Conservation (phyloP, 441 rosid species). For the Populus tomentosa region DNA sequence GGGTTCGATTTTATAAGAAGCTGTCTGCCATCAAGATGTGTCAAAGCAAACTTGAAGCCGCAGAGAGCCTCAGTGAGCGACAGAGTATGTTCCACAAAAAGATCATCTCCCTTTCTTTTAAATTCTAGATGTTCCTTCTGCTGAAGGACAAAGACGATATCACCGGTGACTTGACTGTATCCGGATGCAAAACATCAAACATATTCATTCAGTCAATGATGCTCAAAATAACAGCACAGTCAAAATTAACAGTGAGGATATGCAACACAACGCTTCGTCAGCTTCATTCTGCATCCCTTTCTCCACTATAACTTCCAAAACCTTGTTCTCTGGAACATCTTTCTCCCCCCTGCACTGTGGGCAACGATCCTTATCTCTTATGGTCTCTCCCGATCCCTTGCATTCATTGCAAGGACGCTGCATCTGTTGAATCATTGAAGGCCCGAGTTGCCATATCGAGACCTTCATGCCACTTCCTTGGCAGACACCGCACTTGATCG, state of each 20-base stretch:
- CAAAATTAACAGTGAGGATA: not conserved
- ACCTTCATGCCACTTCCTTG: conserved; percentile 84
- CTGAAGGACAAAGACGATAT: conserved; percentile 71
- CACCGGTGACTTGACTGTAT: conserved; percentile 56
- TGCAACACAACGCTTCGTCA: conserved; percentile 61
- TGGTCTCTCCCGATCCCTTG: conserved; percentile 70
- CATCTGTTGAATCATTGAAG: conserved; percentile 86
- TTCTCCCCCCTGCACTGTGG: conserved; percentile 69
- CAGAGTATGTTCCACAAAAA: conserved; percentile 58
- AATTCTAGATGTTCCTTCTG: conserved; percentile 77
- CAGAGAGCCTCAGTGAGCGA: conserved; percentile 74
- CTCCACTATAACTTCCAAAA: conserved; percentile 65
- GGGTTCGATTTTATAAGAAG: conserved; percentile 69
- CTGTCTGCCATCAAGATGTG: conserved; percentile 71
- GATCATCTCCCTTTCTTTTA: conserved; percentile 73
- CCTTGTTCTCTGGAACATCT: conserved; percentile 71
- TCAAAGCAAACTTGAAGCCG: conserved; percentile 62
- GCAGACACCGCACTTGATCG: conserved; percentile 62
- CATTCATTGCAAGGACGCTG: conserved; percentile 83
- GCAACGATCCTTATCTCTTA: conserved; percentile 59
- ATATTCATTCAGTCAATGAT: not conserved
- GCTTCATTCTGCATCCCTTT: conserved; percentile 83
- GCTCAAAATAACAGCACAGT: not conserved
- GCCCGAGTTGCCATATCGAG: conserved; percentile 70
- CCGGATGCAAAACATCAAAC: conserved; percentile 52